Evolutionary conservation across 192 early-diverging fungal genomes (phyloP), one percentile per base, ranked within the genome.

Genomic region (Coemansia sp.): DNA sequence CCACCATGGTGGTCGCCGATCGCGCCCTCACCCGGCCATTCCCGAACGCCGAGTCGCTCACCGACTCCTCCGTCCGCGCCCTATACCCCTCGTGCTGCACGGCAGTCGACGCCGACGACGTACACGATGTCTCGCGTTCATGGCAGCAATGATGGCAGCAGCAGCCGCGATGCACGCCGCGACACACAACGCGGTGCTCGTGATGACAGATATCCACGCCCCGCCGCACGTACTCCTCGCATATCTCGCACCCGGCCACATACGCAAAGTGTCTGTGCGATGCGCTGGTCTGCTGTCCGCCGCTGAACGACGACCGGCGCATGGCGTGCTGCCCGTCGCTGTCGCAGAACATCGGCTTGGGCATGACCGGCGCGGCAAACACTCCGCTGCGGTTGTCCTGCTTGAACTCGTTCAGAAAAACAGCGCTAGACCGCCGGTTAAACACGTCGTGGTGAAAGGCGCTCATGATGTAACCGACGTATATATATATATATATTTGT

Each of bases 361-460:
- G 75, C 69, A 78, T 78, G 28, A 32, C 59, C 9, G 75, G 58
- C 0, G 75, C 58, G 0, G 75, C 75, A 54, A 78, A 78, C 29
- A 77, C 55, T 11, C 74, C 67, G 42, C 58, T 63, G 18, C 49
- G 65, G 49, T 65, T 65, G 63, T 65, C 67, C 42, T 78, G 72
- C 16, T 51, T 35, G 25, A 74, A 74, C 19, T 65, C 72, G 47
- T 45, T 58, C 22, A 74, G 16, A 19, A 68, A 68, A 53, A 48
- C 62, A 16, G 14, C 48, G 59, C 72, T 68, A 20, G 57, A 35
- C 25, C 72, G 67, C 1, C 60, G 27, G 60, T 61, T 61, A 49
- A 61, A 61, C 9, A 61, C 62, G 54, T 78, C 75, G 67, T 78
- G 67, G 48, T 78, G 75, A 51, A 78, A 78, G 22, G 69, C 61